phyloP scores from a whole-genome alignment of 164 flowering plant species.

The Magnolia kwangsiensis region DNA sequence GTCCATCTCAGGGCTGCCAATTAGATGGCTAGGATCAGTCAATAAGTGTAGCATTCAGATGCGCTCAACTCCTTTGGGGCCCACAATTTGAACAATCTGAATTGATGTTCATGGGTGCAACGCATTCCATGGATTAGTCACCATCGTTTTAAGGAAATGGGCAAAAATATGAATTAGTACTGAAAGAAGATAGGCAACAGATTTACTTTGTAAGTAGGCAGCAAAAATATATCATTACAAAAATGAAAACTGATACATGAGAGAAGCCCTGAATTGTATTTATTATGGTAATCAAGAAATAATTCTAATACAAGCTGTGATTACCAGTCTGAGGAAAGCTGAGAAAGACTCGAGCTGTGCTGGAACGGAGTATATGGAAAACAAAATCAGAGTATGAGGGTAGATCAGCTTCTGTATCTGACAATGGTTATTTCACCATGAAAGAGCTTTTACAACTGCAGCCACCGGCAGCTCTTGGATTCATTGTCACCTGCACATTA shows the following conservation, averaged over 20 bases:
- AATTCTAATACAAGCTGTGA: not conserved
- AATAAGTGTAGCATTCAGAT: not conserved
- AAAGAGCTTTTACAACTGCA: conserved; percentile 95
- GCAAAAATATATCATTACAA: not conserved
- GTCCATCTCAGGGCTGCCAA: too few species aligned
- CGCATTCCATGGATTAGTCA: not conserved
- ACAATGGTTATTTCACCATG: conserved; percentile 52
- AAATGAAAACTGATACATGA: not conserved
- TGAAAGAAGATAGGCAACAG: not conserved
- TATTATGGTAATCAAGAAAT: conserved; percentile 2
- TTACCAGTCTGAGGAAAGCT: not conserved
- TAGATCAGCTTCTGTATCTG: not conserved
- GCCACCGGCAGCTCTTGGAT: conserved; percentile 84
- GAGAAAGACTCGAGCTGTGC: not conserved
- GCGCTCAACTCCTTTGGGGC: not conserved
- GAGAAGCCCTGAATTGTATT: not conserved
- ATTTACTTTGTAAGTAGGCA: not conserved
- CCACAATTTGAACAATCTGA: not conserved
- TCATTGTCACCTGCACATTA: conserved; percentile 47
- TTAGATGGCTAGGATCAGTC: too few species aligned
- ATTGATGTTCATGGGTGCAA: not conserved
- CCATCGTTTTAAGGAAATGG: not conserved
- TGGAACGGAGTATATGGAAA: not conserved
- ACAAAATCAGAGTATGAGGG: not conserved
- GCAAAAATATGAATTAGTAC: not conserved